Evolutionary conservation across 208 protist species (phyloP), one percentile per base, ranked within the genome.

Genomic region (Lotmaria passim): DNA sequence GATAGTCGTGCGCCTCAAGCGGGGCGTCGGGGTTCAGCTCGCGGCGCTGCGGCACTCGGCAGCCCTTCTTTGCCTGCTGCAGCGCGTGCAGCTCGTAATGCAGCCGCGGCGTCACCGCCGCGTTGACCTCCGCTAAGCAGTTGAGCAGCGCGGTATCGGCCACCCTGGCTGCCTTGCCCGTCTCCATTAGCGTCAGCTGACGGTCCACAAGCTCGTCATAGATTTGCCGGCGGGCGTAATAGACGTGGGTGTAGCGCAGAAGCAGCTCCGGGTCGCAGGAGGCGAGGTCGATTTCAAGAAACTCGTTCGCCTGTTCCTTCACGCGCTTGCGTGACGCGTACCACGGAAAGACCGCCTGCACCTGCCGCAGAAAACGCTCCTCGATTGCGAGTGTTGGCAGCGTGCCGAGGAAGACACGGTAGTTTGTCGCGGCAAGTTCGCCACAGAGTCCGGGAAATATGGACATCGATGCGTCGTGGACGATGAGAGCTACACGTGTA

Each of bases 221-320:
- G 36, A 96, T 50, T 53, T 93, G 83, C 5, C 89, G 85, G 8
- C 92, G 83, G 8, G 84, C 81, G 62, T 91, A 96, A 75, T 93
- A 91, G 7, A 96, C 86, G 65, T 93, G 89, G 12, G 79, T 87
- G 82, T 96, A 96, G 28, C 92, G 89, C 26, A 94, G 61, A 43
- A 96, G 58, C 46, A 96, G 69, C 73, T 96, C 89, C 8, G 89
- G 69, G 52, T 96, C 92, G 61, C 85, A 93, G 38, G 86, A 85
- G 58, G 86, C 87, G 30, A 94, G 75, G 63, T 96, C 92, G 61
- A 96, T 82, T 65, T 96, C 92, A 28, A 96, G 81, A 60, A 93
- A 96, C 64, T 93, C 86, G 62, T 86, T 96, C 39, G 86, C 88
- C 71, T 94, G 89, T 79, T 96, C 89, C 74, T 91, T 93, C 39